Conservation (phyloP, 305 asterid genomes). For the Plantago lanceolata region DNA sequence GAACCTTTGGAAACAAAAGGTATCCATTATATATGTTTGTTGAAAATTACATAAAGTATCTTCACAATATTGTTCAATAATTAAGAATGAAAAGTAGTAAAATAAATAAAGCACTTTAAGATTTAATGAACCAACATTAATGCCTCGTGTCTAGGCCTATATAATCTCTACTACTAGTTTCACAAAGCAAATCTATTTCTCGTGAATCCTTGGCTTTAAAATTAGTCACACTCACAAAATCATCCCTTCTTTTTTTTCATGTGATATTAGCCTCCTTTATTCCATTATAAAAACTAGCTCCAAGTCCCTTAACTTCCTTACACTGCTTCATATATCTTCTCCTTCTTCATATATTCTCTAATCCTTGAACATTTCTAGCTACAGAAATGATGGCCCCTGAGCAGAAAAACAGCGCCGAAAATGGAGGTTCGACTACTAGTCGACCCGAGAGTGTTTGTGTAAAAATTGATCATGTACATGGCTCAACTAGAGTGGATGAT, state of each 20-base stretch:
- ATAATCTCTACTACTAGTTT: background rate
- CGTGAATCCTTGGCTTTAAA: slow-evolving; percentile 33
- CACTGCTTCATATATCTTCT: background rate
- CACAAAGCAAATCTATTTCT: slow-evolving; percentile 33
- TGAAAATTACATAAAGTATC: background rate
- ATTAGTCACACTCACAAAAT: slow-evolving; percentile 21
- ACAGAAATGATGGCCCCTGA: slow-evolving; percentile 64
- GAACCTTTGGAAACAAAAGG: too few species aligned
- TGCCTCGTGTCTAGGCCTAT: slow-evolving; percentile 24
- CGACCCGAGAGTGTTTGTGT: slow-evolving; percentile 30
- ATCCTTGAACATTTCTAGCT: background rate
- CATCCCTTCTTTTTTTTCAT: slow-evolving; percentile 29
- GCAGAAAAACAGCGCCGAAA: slow-evolving; percentile 39
- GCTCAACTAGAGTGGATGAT: slow-evolving; percentile 31
- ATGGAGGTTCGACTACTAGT: slow-evolving; percentile 29
- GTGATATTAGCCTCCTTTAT: slow-evolving; percentile 23
- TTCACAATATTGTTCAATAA: background rate
- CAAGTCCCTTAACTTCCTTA: slow-evolving; percentile 6
- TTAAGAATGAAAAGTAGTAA: background rate
- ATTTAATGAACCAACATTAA: slow-evolving; percentile 19
- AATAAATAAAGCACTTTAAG: slow-evolving; percentile 12
- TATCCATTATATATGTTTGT: too few species aligned
- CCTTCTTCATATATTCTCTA: background rate
- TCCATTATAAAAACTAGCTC: slow-evolving; percentile 26
- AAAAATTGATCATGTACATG: slow-evolving; percentile 38